Base-by-base conservation (phyloP, 73 alveolate species). In the Paramecium caudatum region DNA sequence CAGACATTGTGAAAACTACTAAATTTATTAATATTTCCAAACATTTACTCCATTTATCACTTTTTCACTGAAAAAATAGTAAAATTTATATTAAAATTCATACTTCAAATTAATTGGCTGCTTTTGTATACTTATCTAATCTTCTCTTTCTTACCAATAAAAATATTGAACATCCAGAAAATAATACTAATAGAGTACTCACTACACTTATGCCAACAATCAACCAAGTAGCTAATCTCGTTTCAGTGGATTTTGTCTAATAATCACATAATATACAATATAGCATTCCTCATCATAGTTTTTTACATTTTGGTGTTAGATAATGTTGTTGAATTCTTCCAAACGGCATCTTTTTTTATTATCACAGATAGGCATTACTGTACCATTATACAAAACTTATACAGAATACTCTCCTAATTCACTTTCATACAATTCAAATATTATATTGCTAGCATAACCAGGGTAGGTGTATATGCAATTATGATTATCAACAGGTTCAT, bases 401-500 rank as follows among this genome's bases (percentile, higher is more conserved):
- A 86, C 88, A 41, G 21, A 86, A 55, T 86, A 43, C 17, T 12
- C 4, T 21, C 47, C 5, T 13, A 4, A n/a, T 12, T 63, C 23
- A 12, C 33, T 62, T 46, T 47, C 27, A 48, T 46, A 78, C 25
- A 86, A 86, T 62, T 86, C 93, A 12, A 86, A 55, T 48, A 86
- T 86, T n/a, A 86, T 78, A 41, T 47, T 41, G 50, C 82, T 41
- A 5, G 93, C 93, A 86, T 62, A 86, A 39, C 63, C 90, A 6
- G 93, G 93, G n/a, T 9, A 74, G 33, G 78, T 63, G 1, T 62
- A 50, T 12, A 39, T 78, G 25, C 93, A 86, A 61, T 83, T 83
- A 3, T 62, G 33, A 45, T 80, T 41, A 21, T 74, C 9, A n/a
- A 74, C 61, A 1, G 30, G 17, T 32, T 43, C 47, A 0, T 86